Evolutionary conservation across 2,329 filamentous ascomycete species (phyloP).

Genomic region (Talaromyces sp.): DNA sequence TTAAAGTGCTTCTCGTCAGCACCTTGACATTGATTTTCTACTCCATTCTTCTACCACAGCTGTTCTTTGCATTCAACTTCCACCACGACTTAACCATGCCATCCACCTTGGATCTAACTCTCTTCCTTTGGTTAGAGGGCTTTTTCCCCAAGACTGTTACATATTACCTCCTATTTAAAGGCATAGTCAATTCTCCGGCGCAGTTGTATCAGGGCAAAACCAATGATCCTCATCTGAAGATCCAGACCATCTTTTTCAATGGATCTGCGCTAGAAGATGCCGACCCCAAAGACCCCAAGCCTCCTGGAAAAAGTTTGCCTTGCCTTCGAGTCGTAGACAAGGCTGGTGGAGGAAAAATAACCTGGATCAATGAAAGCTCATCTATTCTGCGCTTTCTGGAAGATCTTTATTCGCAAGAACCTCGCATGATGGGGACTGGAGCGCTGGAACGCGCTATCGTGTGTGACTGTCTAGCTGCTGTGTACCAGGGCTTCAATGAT

Average conservation of each 20-base stretch:
- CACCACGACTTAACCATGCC: not conserved
- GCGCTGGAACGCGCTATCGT: not conserved
- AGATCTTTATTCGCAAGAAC: not conserved
- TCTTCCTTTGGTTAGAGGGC: not conserved
- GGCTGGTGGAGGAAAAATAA: not conserved
- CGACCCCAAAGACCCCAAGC: not conserved
- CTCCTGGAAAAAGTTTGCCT: not conserved
- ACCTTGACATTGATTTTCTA: fast-evolving
- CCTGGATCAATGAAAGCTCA: not conserved
- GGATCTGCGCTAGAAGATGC: not conserved
- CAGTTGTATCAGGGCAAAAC: not conserved
- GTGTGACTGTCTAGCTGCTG: not conserved
- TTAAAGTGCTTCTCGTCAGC: not conserved
- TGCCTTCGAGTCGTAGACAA: not conserved
- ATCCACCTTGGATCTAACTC: not conserved
- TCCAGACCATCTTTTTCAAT: not conserved
- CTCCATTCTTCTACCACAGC: not conserved
- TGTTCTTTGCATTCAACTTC: not conserved
- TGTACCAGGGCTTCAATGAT: not conserved
- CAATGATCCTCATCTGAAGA: not conserved
- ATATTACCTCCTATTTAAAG: not conserved
- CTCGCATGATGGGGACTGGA: not conserved
- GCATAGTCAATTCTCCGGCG: not conserved
- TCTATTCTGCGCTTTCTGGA: not conserved
- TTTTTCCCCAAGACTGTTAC: not conserved